Percentiles rank a stretch among this genome's conserved stretches.
Conservation (phyloP, 257 asterid genomes). For the Knoxia roxburghii region DNA sequence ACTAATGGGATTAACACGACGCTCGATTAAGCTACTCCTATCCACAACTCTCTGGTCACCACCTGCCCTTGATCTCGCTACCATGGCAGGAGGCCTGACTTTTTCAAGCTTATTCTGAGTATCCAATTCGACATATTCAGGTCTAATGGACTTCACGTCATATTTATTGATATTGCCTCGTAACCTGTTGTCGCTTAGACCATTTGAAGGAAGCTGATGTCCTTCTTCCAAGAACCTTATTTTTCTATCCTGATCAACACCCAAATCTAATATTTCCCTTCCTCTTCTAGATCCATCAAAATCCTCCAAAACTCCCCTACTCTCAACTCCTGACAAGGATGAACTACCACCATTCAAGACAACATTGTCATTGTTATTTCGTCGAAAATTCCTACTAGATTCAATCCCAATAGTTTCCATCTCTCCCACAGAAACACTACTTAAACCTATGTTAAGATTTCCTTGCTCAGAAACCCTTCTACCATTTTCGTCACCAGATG, state of each 20-base stretch:
- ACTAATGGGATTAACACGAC: slow-evolving; percentile 26
- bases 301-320: slow-evolving; percentile 31
- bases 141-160: slow-evolving; percentile 32
- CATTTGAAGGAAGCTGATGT: slow-evolving; percentile 23
- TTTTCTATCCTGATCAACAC: slow-evolving; percentile 27
- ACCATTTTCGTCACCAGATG: slow-evolving; percentile 35
- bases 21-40: slow-evolving; percentile 22
- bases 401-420: slow-evolving; percentile 31
- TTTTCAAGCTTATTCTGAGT: slow-evolving; percentile 30
- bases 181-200: slow-evolving; percentile 25
- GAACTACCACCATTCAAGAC: slow-evolving; percentile 30
- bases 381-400: slow-evolving; percentile 18
- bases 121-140: slow-evolving; percentile 25
- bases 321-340: slow-evolving; percentile 33
- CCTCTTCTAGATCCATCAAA: slow-evolving; percentile 35
- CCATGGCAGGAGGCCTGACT: slow-evolving; percentile 34
- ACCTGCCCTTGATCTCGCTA: slow-evolving; percentile 42
- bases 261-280: slow-evolving; percentile 29
- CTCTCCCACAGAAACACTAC: slow-evolving; percentile 32
- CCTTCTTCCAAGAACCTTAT: slow-evolving; percentile 28
- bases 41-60: slow-evolving; percentile 31
- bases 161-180: slow-evolving; percentile 25
- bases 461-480: slow-evolving; percentile 34
- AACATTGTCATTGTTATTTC: slow-evolving; percentile 26
- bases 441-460: slow-evolving; percentile 18